Percentiles rank a stretch among this genome's conserved stretches.
Evolutionary conservation across 257 asterid species (phyloP).

Genomic region (Primulina huaijiensis): DNA sequence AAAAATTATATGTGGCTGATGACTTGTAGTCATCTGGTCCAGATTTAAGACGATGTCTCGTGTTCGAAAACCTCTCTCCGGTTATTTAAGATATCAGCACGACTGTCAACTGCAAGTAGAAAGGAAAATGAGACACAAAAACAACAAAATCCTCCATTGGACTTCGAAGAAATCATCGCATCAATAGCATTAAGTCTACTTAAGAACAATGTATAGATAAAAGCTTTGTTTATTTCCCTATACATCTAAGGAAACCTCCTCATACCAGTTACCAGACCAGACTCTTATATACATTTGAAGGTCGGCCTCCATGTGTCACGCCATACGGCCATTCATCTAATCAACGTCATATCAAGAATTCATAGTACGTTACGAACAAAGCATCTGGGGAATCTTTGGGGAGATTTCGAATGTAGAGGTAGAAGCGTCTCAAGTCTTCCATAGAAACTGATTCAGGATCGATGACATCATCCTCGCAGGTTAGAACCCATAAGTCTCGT

Average conservation of each 20-base stretch:
- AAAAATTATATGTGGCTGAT: too few species aligned
- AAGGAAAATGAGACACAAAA: too few species aligned
- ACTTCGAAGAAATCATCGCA: neutral
- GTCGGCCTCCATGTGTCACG: conserved; percentile 47
- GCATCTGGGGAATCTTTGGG: conserved; percentile 81
- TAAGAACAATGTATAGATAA: neutral
- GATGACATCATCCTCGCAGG: conserved; percentile 64
- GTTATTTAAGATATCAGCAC: too few species aligned
- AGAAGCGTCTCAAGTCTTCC: conserved; percentile 64
- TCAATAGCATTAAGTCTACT: neutral
- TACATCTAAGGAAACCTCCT: neutral
- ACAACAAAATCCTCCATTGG: too few species aligned
- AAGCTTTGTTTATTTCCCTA: neutral
- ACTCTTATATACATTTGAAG: conserved; percentile 52
- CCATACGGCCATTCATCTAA: conserved; percentile 17
- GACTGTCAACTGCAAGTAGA: too few species aligned
- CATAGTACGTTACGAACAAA: conserved; percentile 69
- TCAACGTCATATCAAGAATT: conserved; percentile 54
- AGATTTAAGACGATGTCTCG: too few species aligned
- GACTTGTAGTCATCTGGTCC: too few species aligned
- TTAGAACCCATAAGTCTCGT: conserved; percentile 82
- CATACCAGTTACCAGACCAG: conserved; percentile 16
- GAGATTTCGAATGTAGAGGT: conserved; percentile 60
- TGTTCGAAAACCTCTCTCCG: too few species aligned
- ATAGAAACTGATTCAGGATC: conserved; percentile 52